These are phyloP conservation scores for Leptomonas pyrrhocoris DNA, from an alignment of 208 protist genomes.

Conservation along the genomic window DNA sequence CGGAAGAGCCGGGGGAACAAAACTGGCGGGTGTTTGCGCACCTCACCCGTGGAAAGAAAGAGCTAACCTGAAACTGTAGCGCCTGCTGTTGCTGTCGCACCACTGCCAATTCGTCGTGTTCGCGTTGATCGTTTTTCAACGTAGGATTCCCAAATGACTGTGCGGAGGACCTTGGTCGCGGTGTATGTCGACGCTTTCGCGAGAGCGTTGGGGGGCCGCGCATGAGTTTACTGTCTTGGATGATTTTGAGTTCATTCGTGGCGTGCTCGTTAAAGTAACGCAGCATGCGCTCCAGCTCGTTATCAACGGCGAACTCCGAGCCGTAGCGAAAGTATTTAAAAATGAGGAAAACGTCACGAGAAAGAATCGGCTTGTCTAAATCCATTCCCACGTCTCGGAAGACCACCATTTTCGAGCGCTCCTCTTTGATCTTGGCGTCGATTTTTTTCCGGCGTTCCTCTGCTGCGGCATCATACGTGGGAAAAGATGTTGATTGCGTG, in stretches of 20 bases:
- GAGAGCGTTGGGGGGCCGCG: slow-evolving; percentile 71
- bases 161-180: background rate
- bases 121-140: background rate
- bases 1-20: slow-evolving; percentile 30
- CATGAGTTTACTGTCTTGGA: slow-evolving; percentile 89
- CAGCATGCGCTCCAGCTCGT: slow-evolving; percentile 87
- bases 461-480: slow-evolving; percentile 51
- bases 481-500: slow-evolving; percentile 44
- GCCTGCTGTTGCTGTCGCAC: slow-evolving; percentile 11
- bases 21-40: slow-evolving; percentile 65
- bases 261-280: slow-evolving; percentile 92
- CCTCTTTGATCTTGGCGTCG: slow-evolving; percentile 69
- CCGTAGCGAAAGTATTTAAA: slow-evolving; percentile 90
- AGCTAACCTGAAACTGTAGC: slow-evolving; percentile 44
- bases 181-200: slow-evolving; percentile 30
- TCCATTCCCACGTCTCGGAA: slow-evolving; percentile 91
- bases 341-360: slow-evolving; percentile 84
- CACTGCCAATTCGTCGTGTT: slow-evolving; percentile 1
- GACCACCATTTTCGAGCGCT: slow-evolving; percentile 76
- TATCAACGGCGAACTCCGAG: slow-evolving; percentile 87
- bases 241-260: slow-evolving; percentile 88
- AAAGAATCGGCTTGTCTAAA: slow-evolving; percentile 87
- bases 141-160: background rate
- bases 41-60: slow-evolving; percentile 52
- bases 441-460: slow-evolving; percentile 45